phyloP scores from a whole-genome alignment of 1,284 basidiomycete species.

The Coniophora puteana region DNA sequence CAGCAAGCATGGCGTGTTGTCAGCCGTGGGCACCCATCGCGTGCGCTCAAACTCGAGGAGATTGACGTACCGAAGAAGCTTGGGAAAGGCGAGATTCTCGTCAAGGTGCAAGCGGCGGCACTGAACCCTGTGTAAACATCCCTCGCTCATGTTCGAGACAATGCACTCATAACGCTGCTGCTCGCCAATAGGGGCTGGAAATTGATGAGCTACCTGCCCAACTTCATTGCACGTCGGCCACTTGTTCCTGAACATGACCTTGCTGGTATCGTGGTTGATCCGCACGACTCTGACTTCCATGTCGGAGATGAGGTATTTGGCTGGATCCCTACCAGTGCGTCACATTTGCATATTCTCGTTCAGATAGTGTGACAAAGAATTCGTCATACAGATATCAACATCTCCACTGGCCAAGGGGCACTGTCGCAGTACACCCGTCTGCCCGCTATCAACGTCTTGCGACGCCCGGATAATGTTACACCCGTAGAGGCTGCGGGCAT shows the following conservation, averaged over 20 bases:
- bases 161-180: no score
- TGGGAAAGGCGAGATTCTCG: no score
- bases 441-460: slow-evolving; percentile 37
- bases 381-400: slow-evolving; percentile 11
- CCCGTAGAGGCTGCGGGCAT: slow-evolving; percentile 56
- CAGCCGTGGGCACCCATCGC: no score
- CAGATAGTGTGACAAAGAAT: no score
- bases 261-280: slow-evolving; percentile 54
- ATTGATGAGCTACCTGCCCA: slow-evolving; percentile 48
- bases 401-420: slow-evolving; percentile 41
- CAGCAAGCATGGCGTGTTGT: no score
- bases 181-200: slow-evolving; percentile 48
- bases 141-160: no score
- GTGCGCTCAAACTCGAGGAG: no score
- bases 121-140: no score
- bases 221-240: slow-evolving; percentile 45
- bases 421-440: slow-evolving; percentile 50
- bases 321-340: slow-evolving; percentile 36
- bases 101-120: no score
- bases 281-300: slow-evolving; percentile 46
- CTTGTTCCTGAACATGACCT: slow-evolving; percentile 58
- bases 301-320: slow-evolving; percentile 63
- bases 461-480: slow-evolving; percentile 43
- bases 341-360: no score
- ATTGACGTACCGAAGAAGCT: no score